Base-by-base conservation (phyloP, 805 yeast species). In the Candida coleopterorum region DNA sequence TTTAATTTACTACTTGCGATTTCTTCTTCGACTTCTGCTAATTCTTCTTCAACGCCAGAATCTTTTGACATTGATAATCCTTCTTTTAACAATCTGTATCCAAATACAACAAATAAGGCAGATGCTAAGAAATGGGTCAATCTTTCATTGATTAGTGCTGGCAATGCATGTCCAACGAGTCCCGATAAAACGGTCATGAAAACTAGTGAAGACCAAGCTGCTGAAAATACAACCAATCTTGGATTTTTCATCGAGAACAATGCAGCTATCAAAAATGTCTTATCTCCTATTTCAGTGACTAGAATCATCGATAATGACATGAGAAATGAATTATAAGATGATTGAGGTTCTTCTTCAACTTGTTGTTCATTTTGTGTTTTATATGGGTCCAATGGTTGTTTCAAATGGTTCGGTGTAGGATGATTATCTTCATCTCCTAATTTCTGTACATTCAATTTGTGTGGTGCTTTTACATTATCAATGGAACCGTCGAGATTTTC, bases 1-100 rank as follows among this genome's bases (percentile, higher is more conserved):
- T 75, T 74, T 44, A 81, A 53, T 39, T 79, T 79, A 29, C 70
- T 66, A 17, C 79, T 69, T 29, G 82, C 85, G 45, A 93, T 75
- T 58, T 93, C 97, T 49, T 86, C 94, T 60, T 93, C 97, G 17
- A 93, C 98, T 59, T 93, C 98, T 23, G 95, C 95, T 68, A 93
- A 64, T 58, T 93, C 98, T 41, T 89, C 97, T 42, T 85, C 94
- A 28, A 89, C 95, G 37, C 97, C 97, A 17, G 80, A 73, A 43
- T 77, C 81, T 43, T 79, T 79, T 2, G 86, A 67, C 95, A 88
- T 88, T 27, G 70, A 74, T 41, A 81, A 63, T 11, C 96, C 98
- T 64, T 93, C 99, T 40, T 64, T 65, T 29, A 88, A 60, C 47
- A 93, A 72, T 47, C 75, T 81, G 50, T 74, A 51, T 23, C 97